phyloP scores from a whole-genome alignment of 176 grass and related monocot species.

The Typha latifolia region DNA sequence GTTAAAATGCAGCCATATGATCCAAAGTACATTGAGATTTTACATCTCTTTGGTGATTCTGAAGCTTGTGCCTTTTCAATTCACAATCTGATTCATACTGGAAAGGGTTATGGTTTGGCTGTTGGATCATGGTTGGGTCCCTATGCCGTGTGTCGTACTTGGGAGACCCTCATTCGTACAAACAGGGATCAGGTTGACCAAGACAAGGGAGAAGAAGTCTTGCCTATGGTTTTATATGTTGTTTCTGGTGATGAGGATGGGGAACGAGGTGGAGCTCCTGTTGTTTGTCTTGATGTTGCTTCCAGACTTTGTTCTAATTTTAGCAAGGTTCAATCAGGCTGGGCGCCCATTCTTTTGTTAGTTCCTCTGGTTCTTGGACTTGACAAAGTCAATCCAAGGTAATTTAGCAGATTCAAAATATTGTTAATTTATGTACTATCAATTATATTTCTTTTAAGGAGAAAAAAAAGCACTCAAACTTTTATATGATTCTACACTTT shows the following conservation, averaged over 20 bases:
- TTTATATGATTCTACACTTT: no score
- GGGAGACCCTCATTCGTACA: slow-evolving; percentile 72
- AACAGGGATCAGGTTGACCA: slow-evolving; percentile 34
- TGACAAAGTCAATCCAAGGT: slow-evolving; percentile 97
- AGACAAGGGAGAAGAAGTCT: slow-evolving; percentile 26
- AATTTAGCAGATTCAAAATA: slow-evolving; percentile 4
- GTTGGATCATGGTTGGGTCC: slow-evolving; percentile 91
- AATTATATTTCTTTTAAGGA: no score
- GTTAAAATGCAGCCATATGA: slow-evolving; percentile 88
- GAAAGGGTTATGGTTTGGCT: slow-evolving; percentile 65
- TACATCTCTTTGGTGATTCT: slow-evolving; percentile 83
- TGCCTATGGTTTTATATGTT: slow-evolving; percentile 81
- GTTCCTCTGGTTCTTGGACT: slow-evolving; percentile 92
- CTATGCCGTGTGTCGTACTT: slow-evolving; percentile 91
- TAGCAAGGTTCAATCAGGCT: slow-evolving; percentile 31
- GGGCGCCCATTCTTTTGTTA: slow-evolving; percentile 78
- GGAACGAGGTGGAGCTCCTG: slow-evolving; percentile 93
- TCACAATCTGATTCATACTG: slow-evolving; percentile 88
- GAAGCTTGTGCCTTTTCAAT: slow-evolving; percentile 64
- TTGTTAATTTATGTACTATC: no score
- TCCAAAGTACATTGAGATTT: slow-evolving; percentile 61
- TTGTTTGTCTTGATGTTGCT: slow-evolving; percentile 72
- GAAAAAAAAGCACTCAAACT: no score
- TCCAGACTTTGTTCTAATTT: slow-evolving; percentile 61
- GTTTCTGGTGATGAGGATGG: slow-evolving; percentile 96